Conservation (phyloP, 148 eudicot genomes). For the Chenopodium quinoa region DNA sequence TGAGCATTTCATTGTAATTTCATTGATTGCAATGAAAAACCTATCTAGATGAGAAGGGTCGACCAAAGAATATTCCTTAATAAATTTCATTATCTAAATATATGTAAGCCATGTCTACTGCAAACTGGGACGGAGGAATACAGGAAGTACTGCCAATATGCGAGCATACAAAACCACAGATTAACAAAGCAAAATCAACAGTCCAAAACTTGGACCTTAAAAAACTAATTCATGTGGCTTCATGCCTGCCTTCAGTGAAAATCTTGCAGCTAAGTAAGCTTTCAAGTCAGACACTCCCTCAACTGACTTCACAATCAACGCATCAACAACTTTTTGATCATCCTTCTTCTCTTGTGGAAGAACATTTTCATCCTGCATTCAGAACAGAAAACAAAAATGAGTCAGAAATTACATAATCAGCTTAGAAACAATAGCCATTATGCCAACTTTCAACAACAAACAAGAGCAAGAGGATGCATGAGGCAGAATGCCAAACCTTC, state of each 20-base stretch:
- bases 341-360: slow-evolving; percentile 69
- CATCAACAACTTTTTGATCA: slow-evolving; percentile 49
- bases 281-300: slow-evolving; percentile 54
- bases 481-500: slow-evolving; percentile 34
- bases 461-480: too few relatives aligned
- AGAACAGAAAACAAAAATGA: not conserved
- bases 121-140: slow-evolving; percentile 2
- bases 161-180: not conserved
- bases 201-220: slow-evolving; percentile 26
- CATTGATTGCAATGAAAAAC: not conserved
- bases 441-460: too few relatives aligned
- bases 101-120: not conserved
- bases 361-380: slow-evolving; percentile 40
- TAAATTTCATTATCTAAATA: slow-evolving; percentile 15
- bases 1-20: not conserved
- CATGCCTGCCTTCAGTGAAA: slow-evolving; percentile 57
- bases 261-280: slow-evolving; percentile 47
- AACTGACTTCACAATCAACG: slow-evolving; percentile 34
- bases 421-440: too few relatives aligned
- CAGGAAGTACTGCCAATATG: slow-evolving; percentile 13
- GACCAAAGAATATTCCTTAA: not conserved
- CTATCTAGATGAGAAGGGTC: too few relatives aligned
- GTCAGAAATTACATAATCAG: not conserved
- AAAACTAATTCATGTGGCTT: slow-evolving; percentile 68
- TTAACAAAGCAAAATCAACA: not conserved